These are phyloP conservation scores for Sphagnurus paluster DNA, from an alignment of 1,284 basidiomycete species.

Conservation along the genomic window DNA sequence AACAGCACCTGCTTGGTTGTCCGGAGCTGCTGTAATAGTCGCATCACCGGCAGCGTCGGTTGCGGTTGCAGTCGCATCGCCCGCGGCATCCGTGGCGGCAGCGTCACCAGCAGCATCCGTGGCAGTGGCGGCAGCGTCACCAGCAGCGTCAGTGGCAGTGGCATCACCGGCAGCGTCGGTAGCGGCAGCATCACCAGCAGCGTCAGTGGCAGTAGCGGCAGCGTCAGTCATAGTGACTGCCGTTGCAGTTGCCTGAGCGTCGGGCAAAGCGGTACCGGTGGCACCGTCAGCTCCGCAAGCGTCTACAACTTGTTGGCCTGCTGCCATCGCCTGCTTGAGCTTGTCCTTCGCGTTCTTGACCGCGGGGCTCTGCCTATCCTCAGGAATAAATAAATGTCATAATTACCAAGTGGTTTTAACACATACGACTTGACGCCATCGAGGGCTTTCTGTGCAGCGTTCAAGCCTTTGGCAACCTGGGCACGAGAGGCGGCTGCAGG, in stretches of 20 bases:
- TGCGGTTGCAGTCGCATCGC: too few species aligned
- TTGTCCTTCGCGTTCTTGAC: conserved; percentile 15
- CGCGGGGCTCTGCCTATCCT: too few species aligned
- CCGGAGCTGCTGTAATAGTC: too few species aligned
- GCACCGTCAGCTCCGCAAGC: conserved; percentile 17
- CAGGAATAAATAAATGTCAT: background rate
- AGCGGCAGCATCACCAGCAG: too few species aligned
- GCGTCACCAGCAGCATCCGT: too few species aligned
- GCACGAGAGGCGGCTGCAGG: conserved; percentile 35
- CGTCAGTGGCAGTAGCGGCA: background rate
- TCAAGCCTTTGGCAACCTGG: conserved; percentile 33
- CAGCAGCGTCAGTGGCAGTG: too few species aligned
- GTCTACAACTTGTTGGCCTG: conserved; percentile 18
- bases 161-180: too few species aligned
- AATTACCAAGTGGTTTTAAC: too few species aligned
- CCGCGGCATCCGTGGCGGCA: too few species aligned
- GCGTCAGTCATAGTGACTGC: background rate
- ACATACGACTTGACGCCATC: conserved; percentile 33
- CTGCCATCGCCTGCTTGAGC: conserved; percentile 18
- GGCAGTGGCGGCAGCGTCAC: too few species aligned
- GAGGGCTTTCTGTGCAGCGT: conserved; percentile 31
- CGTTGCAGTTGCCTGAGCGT: conserved; percentile 7
- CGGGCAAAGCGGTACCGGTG: background rate
- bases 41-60: background rate
- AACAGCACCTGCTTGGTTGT: too few species aligned